Percentiles rank a stretch among this genome's conserved stretches.
Conservation (phyloP, 805 yeast species). For the Yarrowia deformans region DNA sequence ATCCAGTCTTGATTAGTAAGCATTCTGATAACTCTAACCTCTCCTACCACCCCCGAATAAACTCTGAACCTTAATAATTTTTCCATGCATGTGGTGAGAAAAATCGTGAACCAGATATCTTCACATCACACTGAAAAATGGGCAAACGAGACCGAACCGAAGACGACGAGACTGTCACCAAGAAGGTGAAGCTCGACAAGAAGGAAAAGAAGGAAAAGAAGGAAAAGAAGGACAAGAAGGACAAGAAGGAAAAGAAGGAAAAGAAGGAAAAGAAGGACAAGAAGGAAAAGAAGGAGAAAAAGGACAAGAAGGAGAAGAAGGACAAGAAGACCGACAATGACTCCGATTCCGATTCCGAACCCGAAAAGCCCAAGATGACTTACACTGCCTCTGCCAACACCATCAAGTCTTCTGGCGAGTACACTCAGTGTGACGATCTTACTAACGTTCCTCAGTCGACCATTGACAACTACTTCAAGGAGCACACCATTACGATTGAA, state of each 20-base stretch:
- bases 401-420: slow-evolving; percentile 17
- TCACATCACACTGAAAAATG: slow-evolving; percentile 10
- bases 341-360: too few relatives aligned
- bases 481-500: slow-evolving; percentile 81
- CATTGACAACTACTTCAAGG: slow-evolving; percentile 65
- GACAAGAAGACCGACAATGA: slow-evolving; percentile 42
- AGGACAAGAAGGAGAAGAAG: slow-evolving; percentile 42
- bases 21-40: too few relatives aligned
- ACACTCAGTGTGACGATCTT: slow-evolving; percentile 29
- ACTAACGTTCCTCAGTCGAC: slow-evolving; percentile 49
- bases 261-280: slow-evolving; percentile 51
- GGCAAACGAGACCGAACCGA: slow-evolving; percentile 40
- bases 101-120: background rate
- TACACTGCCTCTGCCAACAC: slow-evolving; percentile 47
- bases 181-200: slow-evolving; percentile 41
- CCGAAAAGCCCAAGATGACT: slow-evolving; percentile 47
- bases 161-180: slow-evolving; percentile 36
- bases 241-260: slow-evolving; percentile 46
- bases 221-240: slow-evolving; percentile 46
- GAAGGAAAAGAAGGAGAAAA: slow-evolving; percentile 53
- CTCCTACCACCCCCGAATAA: too few relatives aligned
- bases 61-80: slow-evolving; percentile 1
- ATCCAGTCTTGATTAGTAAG: too few relatives aligned
- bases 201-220: slow-evolving; percentile 46
- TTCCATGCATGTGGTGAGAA: slow-evolving; percentile 32